phyloP scores from a whole-genome alignment of 495 filamentous ascomycete species.

The Aspergillus carlsbadensis region DNA sequence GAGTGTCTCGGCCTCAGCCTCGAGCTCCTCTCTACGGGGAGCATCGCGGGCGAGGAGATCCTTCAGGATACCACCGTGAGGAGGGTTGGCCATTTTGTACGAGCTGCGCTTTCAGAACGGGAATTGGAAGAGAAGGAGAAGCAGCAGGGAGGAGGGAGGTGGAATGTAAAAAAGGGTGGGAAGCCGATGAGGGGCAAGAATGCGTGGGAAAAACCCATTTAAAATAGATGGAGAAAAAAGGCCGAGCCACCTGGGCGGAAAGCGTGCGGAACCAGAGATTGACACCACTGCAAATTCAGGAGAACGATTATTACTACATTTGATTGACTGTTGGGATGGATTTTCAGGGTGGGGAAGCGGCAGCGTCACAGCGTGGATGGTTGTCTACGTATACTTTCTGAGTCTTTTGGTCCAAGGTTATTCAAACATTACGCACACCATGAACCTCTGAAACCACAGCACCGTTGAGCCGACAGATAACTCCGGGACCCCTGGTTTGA shows the following conservation, averaged over 20 bases:
- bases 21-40: constrained; percentile 71
- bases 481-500: background rate
- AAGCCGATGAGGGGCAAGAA: constrained; percentile 13
- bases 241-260: constrained; percentile 4
- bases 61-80: constrained; percentile 96
- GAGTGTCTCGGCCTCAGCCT: constrained; percentile 79
- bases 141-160: constrained; percentile 8
- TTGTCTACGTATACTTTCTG: too few species aligned
- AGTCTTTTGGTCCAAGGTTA: too few species aligned
- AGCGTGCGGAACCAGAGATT: constrained; percentile 13
- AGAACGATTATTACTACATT: constrained; percentile 4
- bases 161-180: constrained; percentile 10
- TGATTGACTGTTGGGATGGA: background rate
- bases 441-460: too few species aligned
- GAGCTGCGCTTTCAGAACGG: constrained; percentile 11
- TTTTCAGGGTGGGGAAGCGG: background rate
- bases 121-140: constrained; percentile 11
- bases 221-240: constrained; percentile 10
- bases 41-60: constrained; percentile 91
- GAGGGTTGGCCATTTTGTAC: constrained; percentile 68
- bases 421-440: too few species aligned
- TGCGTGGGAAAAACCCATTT: background rate
- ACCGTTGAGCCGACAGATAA: background rate
- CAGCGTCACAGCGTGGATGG: too few species aligned
- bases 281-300: constrained; percentile 8